Base-by-base conservation (phyloP, 495 filamentous ascomycete species). In the Saxophila tyrrhenica region DNA sequence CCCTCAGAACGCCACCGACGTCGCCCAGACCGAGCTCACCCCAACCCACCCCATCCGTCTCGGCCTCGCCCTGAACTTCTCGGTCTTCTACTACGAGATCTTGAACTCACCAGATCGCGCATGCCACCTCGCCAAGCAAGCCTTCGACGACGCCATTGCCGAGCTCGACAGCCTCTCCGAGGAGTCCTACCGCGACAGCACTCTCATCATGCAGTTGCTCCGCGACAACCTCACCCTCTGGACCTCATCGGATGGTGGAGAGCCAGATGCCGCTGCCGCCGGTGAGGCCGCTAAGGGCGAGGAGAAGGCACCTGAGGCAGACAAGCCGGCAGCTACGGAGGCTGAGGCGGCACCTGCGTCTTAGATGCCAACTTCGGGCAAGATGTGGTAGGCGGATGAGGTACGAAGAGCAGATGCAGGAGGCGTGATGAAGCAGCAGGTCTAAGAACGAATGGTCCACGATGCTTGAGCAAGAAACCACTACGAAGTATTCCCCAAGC, bases 11-110 rank as follows among this genome's bases (percentile, higher is more conserved):
- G 92, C 92, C 64, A 97, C 92, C 67, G 91, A 97, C 73, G 89
- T 98, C 67, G 92, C 92, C 49, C 87, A 94, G 72, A 97, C 92
- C 54, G 92, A 97, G 71, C 86, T 98, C 59, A 89, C 94, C 53
- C 94, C 92, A 52, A 98, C 92, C 51, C 92, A 98, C 80, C 92
- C 92, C 69, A 98, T 98, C 78, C 92, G 92, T 64, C 89, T 98
- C 49, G 92, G 92, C 68, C 83, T 98, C 61, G 92, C 92, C 65
- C 83, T 97, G 50, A 98, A 98, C 86, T 97, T 98, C 80, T 98
- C 92, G 43, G 92, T 98, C 65, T 98, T 98, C 80, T 97, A 98
- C 84, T 98, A 98, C 69, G 92, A 98, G 78, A 98, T 98, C 72
- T 79, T 97, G 64, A 98, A 97, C 78, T 92, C 92, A 20, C 92